Evolutionary conservation across 2,329 filamentous ascomycete species (phyloP), one percentile per base, ranked within the genome.

Genomic region (Venturia nashicola): DNA sequence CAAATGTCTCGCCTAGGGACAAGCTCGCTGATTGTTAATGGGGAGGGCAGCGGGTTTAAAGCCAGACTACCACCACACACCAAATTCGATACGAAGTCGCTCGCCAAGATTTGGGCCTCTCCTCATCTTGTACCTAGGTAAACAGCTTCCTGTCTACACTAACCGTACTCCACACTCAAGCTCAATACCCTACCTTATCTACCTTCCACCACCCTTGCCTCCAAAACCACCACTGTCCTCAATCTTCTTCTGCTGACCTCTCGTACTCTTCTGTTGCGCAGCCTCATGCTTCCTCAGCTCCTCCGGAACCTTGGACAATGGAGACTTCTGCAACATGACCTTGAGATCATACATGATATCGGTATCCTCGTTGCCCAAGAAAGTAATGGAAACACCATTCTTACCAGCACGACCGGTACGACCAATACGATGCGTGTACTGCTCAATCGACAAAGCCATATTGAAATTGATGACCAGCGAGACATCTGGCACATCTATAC

Each of bases 381-480:
- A 99, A 0, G 94, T 99, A 67, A 99, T 94, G 2, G 94, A 90
- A 61, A 96, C 87, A 87, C 94, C 94, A 69, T 85, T 92, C 84
- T 97, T 97, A 67, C 94, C 94, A 2, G 94, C 94, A 86, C 94
- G 89, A 81, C 94, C 94, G 1, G 94, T 99, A 78, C 94, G 88
- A 75, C 94, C 94, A 71, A 99, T 89, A 78, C 94, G 87, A 80
- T 99, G 94, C 2, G 93, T 97, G 75, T 99, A 99, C 72, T 85
- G 88, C 78, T 99, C 94, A 69, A 99, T 97, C 69, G 82, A 91
- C 14, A 79, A 86, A 0, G 94, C 89, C 94, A 99, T 97, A 81
- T 97, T 99, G 84, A 97, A 99, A 79, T 99, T 99, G 74, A 99
- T 83, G 65, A 99, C 94, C 66, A 99, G 83, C 67, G 85, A 90